Conservation (phyloP, 176 grass and related monocot genomes). For the sorghum (Sorghum bicolor) region DNA sequence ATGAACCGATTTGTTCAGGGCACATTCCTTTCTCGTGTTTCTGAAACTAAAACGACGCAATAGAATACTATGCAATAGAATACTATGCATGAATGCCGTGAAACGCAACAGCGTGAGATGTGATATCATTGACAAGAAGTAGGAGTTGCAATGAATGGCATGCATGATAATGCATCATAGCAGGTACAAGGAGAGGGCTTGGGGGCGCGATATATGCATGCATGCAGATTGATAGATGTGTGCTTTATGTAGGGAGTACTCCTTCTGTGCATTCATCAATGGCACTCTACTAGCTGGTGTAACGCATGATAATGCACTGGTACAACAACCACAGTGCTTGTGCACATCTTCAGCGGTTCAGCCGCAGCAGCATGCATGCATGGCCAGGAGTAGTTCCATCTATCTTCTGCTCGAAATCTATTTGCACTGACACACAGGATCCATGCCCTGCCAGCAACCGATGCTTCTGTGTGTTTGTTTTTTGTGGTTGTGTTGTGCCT, state of each 20-base stretch:
- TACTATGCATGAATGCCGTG: background rate
- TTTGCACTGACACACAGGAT: constrained; percentile 35
- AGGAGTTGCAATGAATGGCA: background rate
- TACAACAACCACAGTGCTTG: background rate
- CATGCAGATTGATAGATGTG: constrained; percentile 30
- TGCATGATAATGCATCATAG: constrained; percentile 18
- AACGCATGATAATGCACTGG: constrained; percentile 22
- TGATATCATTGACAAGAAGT: background rate
- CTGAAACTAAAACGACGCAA: background rate
- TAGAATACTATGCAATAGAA: background rate
- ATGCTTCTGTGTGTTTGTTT: background rate
- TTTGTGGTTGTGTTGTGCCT: background rate
- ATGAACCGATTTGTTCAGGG: background rate
- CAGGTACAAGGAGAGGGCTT: background rate
- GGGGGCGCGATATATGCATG: constrained; percentile 33
- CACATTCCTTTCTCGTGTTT: background rate
- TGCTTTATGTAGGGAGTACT: background rate
- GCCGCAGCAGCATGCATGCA: background rate
- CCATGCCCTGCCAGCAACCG: background rate
- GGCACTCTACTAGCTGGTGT: background rate
- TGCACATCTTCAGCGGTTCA: background rate
- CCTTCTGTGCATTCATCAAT: constrained; percentile 41
- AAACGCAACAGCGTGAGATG: background rate
- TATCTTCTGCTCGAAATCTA: constrained; percentile 31
- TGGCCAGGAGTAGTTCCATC: constrained; percentile 16